Conservation (phyloP, 257 asterid genomes). For the Nicotiana otophora region DNA sequence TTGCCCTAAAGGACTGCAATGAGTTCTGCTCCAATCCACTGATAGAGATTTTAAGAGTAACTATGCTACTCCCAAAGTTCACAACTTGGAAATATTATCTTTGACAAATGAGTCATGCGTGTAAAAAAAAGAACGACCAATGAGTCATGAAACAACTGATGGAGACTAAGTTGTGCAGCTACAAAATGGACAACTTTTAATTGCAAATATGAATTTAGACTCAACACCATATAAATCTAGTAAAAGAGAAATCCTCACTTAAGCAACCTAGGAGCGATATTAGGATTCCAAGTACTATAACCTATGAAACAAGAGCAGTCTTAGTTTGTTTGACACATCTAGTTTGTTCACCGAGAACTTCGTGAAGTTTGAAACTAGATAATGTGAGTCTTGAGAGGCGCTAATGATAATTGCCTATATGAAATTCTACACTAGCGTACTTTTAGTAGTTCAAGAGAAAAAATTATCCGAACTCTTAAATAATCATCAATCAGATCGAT, state of each 20-base stretch:
- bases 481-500: too few species aligned
- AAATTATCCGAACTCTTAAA: too few species aligned
- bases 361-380: neutral
- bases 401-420: neutral
- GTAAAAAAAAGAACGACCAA: neutral
- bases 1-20: slow-evolving; percentile 40
- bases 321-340: neutral
- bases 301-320: neutral
- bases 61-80: slow-evolving; percentile 47
- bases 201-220: neutral
- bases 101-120: neutral
- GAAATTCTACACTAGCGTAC: too few species aligned
- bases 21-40: slow-evolving; percentile 38
- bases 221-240: neutral
- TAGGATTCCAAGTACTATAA: neutral
- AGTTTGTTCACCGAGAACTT: neutral
- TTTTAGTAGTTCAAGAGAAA: too few species aligned
- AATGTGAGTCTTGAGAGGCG: neutral
- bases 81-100: slow-evolving; percentile 45
- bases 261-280: too few species aligned
- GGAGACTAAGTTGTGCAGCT: neutral
- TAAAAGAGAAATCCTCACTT: neutral
- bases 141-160: neutral
- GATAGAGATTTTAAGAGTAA: slow-evolving; percentile 36
- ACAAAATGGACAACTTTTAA: neutral